Evolutionary conservation across 768 basidiomycete species (phyloP).

Genomic region (Termitomyces sp.): DNA sequence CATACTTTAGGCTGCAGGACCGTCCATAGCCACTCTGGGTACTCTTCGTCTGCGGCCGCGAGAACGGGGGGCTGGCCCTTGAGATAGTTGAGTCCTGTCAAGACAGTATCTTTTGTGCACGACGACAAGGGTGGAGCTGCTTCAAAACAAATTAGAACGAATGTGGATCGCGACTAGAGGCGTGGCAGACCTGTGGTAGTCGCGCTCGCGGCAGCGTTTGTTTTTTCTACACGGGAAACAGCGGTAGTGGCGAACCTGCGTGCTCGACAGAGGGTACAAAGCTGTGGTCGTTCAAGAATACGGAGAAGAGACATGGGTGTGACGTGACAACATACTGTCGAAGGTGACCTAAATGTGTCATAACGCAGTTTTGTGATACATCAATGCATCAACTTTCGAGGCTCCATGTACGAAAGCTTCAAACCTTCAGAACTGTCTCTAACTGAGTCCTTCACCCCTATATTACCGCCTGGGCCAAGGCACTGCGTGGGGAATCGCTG

Average conservation of each 20-base stretch:
- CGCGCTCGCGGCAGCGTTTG: slow-evolving; percentile 11
- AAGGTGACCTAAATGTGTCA: slow-evolving; percentile 2
- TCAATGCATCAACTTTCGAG: too few species aligned
- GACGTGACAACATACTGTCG: slow-evolving; percentile 15
- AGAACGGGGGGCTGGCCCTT: slow-evolving; percentile 79
- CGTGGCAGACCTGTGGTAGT: slow-evolving; percentile 4
- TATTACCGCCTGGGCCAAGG: too few species aligned
- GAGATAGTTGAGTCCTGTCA: slow-evolving; percentile 80
- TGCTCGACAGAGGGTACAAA: slow-evolving; percentile 15
- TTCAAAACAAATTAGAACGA: slow-evolving; percentile 1
- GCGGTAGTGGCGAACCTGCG: slow-evolving; percentile 15
- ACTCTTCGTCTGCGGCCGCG: slow-evolving; percentile 77
- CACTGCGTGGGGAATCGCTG: too few species aligned
- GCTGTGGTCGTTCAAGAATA: slow-evolving; percentile 19
- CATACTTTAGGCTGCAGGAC: slow-evolving; percentile 57
- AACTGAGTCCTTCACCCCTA: too few species aligned
- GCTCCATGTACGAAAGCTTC: too few species aligned
- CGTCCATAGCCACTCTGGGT: slow-evolving; percentile 90
- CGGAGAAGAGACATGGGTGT: slow-evolving; percentile 25
- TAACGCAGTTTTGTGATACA: too few species aligned
- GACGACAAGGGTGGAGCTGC: slow-evolving; percentile 46
- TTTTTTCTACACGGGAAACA: slow-evolving; percentile 6
- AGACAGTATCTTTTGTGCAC: slow-evolving; percentile 67
- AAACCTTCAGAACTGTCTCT: too few species aligned
- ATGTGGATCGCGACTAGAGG: not conserved